Percentiles rank a stretch among this genome's conserved stretches.
Conservation (phyloP, 345 rosid genomes). For the Eucalyptus pauciflora region DNA sequence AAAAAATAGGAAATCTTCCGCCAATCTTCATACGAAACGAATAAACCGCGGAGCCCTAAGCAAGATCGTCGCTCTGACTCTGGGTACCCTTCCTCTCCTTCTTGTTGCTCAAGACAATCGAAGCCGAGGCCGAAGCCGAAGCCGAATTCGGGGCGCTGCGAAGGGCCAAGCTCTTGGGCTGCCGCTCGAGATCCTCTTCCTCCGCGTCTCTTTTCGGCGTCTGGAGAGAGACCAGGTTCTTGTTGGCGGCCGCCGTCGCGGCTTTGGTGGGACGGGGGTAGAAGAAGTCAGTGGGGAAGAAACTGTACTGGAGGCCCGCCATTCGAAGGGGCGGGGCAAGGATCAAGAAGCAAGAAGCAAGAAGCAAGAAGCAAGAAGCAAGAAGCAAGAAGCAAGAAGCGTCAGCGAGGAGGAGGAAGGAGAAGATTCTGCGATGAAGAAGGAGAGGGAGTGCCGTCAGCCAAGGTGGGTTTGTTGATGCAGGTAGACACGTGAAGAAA, state of each 20-base stretch:
- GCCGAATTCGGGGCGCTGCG: not conserved
- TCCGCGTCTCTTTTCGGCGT: not conserved
- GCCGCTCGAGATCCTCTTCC: not conserved
- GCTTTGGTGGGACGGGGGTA: not conserved
- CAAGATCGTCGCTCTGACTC: not conserved
- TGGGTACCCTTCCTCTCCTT: not conserved
- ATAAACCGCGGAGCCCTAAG: not conserved
- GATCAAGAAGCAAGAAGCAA: not conserved
- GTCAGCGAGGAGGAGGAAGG: not conserved
- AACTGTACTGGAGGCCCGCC: slow-evolving; percentile 34
- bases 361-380: not conserved
- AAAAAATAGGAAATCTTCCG: not conserved
- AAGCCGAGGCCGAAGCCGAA: not conserved
- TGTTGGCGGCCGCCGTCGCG: not conserved
- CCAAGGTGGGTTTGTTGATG: not conserved
- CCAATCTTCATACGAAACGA: not conserved
- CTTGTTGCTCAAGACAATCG: not conserved
- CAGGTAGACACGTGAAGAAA: not conserved
- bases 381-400: not conserved
- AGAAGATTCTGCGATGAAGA: not conserved
- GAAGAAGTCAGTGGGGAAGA: slow-evolving; percentile 28
- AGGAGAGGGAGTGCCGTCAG: not conserved
- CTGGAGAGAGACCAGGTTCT: not conserved
- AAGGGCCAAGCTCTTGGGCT: not conserved
- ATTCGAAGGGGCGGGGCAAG: not conserved